Conservation (phyloP, 2,329 filamentous ascomycete species). For the Diplodia sapinea region DNA sequence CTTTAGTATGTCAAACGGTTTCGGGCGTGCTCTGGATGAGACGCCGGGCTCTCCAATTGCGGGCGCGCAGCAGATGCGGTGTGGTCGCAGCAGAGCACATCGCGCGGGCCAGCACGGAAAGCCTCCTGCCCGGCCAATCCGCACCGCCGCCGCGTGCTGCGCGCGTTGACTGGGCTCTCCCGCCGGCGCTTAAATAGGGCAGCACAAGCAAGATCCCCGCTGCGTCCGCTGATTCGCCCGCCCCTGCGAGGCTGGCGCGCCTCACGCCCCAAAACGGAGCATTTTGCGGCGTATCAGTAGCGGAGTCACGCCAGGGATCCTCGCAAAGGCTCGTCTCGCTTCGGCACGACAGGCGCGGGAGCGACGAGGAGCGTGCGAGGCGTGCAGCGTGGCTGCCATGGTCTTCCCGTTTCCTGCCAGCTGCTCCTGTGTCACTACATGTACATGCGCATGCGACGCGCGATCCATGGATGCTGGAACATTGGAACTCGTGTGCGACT, state of each 20-base stretch:
- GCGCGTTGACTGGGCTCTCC: constrained; percentile 34
- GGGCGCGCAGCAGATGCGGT: constrained; percentile 20
- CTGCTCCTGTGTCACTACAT: constrained; percentile 27
- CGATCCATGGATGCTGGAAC: constrained; percentile 22
- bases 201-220: constrained; percentile 38
- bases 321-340: constrained; percentile 37
- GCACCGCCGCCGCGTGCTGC: constrained; percentile 37
- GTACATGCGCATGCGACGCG: constrained; percentile 23
- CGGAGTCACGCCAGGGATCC: constrained; percentile 28
- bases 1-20: constrained; percentile 28
- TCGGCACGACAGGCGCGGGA: constrained; percentile 37
- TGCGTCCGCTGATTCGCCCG: constrained; percentile 36
- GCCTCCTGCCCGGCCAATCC: constrained; percentile 40
- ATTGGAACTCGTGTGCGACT: constrained; percentile 26
- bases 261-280: constrained; percentile 39
- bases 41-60: constrained; percentile 23
- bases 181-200: constrained; percentile 45
- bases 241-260: constrained; percentile 35
- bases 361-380: constrained; percentile 30
- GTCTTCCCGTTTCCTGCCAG: constrained; percentile 30
- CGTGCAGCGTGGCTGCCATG: constrained; percentile 37
- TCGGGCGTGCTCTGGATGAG: constrained; percentile 10
- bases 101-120: constrained; percentile 22
- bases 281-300: constrained; percentile 45
- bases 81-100: constrained; percentile 20